Base-by-base conservation (phyloP, 129 eudicot genomes). In the Scalesia atractyloides region DNA sequence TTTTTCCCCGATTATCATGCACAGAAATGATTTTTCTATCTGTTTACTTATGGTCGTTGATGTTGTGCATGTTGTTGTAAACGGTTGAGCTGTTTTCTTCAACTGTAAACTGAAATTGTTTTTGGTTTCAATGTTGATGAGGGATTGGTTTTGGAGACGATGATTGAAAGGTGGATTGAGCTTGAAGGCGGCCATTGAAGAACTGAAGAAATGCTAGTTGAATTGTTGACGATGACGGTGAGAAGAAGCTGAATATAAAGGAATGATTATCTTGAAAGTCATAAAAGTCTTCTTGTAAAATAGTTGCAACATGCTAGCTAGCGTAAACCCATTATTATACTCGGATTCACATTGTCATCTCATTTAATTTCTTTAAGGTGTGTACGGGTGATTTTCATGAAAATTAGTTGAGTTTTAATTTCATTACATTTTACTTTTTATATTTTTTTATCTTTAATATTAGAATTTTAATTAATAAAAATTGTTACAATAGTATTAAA, bases 1-100 rank as follows among this genome's bases (percentile, higher is more conserved):
- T 71, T 19, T 81, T 80, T 16, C 46, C 73, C 87, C 80, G 80
- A 37, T 33, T 52, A n/a, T 83, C 70, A 12, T 10, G 11, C 5
- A 47, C 0, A 19, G 65, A n/a, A 16, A 18, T 14, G 3, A 58
- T 37, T 61, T 50, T 36, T 50, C 57, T 1, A 10, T 66, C 41
- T 39, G 41, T 53, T 54, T 54, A 24, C 5, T 22, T 7, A 19
- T 4, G 61, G 37, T 15, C 19, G 59, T 20, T 47, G 80, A 66
- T 44, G 63, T 16, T 4, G 13, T 24, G 30, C 54, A 69, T 47
- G 30, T 56, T 49, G 16, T 19, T 9, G 62, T 62, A 49, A 61
- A 69, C 12, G 18, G 26, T 37, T 61, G 57, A 22, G 26, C 15
- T 0, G 37, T 7, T 39, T 68, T 76, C 1, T 5, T 36, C 22